Conservation (phyloP, 129 eudicot genomes). For the Heracleum sosnowskyi region DNA sequence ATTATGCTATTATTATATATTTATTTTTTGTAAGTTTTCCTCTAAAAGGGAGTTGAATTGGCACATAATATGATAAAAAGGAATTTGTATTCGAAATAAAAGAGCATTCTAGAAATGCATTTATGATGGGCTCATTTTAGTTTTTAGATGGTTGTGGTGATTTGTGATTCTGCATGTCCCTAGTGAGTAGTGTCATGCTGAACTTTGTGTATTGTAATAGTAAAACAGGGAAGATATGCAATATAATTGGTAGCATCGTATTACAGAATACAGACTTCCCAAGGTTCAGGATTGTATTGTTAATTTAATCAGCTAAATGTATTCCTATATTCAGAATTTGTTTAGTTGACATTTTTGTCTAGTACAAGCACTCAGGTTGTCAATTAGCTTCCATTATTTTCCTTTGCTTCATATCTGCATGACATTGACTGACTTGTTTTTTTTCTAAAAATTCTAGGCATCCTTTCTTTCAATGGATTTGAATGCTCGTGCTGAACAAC, state of each 20-base stretch:
- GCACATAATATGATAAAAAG: not conserved
- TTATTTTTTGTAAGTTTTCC: not conserved
- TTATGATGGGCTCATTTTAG: not conserved
- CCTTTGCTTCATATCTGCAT: not conserved
- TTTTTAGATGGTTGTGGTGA: not conserved
- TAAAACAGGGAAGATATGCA: not conserved
- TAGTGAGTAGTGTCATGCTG: not conserved
- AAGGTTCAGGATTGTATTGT: not conserved
- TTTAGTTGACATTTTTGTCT: not conserved
- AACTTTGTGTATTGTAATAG: not conserved
- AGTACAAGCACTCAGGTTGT: not conserved
- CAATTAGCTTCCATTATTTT: not conserved
- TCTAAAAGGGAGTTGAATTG: not conserved
- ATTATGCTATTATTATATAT: not conserved
- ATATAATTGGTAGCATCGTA: not conserved
- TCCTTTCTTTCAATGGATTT: slow-evolving; percentile 65
- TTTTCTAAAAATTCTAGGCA: slow-evolving; percentile 27
- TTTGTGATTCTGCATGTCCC: not conserved
- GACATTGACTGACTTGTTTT: not conserved
- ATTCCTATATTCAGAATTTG: not conserved
- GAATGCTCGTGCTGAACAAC: slow-evolving; percentile 53
- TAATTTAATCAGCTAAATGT: not conserved
- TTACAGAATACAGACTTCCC: not conserved
- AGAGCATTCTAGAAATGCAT: not conserved
- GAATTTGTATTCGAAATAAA: not conserved